Evolutionary conservation across 106 monocot species (phyloP).

Genomic region (Acorus gramineus): DNA sequence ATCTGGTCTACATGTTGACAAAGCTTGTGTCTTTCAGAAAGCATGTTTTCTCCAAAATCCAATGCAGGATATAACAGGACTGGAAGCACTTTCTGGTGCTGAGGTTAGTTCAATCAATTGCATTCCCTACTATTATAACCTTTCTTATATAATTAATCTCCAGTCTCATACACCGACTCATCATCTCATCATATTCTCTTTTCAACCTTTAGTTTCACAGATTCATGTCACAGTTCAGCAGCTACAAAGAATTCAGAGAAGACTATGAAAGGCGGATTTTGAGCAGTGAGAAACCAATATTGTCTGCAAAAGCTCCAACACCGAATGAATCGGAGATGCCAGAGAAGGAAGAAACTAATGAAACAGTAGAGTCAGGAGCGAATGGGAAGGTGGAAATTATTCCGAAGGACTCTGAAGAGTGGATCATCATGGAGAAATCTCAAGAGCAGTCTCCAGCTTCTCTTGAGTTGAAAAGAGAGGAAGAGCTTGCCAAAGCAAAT

Average conservation of each 20-base stretch:
- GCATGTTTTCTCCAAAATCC: constrained; percentile 46
- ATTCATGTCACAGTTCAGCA: constrained; percentile 59
- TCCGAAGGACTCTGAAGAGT: constrained; percentile 10
- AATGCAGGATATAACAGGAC: constrained; percentile 43
- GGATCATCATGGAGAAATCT: constrained; percentile 10
- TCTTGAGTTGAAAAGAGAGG: constrained; percentile 69
- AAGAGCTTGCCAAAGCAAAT: constrained; percentile 85
- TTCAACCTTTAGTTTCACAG: constrained; percentile 38
- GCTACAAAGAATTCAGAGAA: constrained; percentile 55
- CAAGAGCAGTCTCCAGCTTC: constrained; percentile 14
- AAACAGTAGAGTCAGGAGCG: constrained; percentile 13
- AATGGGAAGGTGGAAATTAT: constrained; percentile 6
- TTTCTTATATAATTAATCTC: background rate
- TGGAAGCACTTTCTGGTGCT: constrained; percentile 39
- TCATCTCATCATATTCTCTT: background rate
- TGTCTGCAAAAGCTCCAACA: background rate
- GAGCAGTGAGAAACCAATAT: constrained; percentile 60
- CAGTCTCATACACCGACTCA: background rate
- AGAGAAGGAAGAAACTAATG: constrained; percentile 13
- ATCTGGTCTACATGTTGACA: no score
- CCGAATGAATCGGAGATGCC: constrained; percentile 6
- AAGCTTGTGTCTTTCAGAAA: constrained; percentile 39
- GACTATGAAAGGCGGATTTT: constrained; percentile 76
- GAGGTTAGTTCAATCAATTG: constrained; percentile 35
- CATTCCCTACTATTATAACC: no score